Evolutionary conservation across 2,329 filamentous ascomycete species (phyloP).

Genomic region (Colletotrichum sp.): DNA sequence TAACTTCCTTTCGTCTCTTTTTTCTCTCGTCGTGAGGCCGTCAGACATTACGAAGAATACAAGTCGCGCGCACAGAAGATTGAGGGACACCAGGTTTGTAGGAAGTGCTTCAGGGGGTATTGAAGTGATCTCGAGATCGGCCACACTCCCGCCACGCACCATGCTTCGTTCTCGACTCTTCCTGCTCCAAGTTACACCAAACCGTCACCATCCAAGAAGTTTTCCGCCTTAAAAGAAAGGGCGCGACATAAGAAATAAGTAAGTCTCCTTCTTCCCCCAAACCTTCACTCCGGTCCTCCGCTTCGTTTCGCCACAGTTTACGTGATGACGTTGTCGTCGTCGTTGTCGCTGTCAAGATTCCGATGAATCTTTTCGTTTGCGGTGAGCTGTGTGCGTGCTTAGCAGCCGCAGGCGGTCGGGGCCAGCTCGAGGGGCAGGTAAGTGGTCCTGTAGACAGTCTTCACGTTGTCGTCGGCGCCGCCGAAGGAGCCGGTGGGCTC

Average conservation of each 20-base stretch:
- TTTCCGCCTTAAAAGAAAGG: not conserved
- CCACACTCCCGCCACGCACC: not conserved
- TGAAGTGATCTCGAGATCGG: not conserved
- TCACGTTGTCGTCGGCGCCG: not conserved
- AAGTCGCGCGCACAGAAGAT: not conserved
- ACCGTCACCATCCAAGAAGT: not conserved
- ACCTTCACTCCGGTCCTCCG: not conserved
- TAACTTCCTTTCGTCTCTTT: not conserved
- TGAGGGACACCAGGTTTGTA: not conserved
- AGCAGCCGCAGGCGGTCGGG: slow-evolving; percentile 9
- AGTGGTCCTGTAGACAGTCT: slow-evolving; percentile 15
- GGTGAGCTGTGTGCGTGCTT: not conserved
- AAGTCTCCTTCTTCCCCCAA: not conserved
- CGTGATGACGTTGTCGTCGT: not conserved
- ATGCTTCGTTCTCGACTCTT: not conserved
- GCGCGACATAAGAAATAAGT: not conserved
- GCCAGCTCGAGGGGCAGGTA: slow-evolving; percentile 13
- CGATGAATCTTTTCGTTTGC: not conserved
- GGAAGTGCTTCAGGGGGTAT: not conserved
- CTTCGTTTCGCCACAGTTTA: not conserved
- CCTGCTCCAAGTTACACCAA: not conserved
- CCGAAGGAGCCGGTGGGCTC: not conserved
- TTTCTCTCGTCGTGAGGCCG: not conserved
- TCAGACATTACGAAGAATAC: not conserved
- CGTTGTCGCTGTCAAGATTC: not conserved